Percentiles rank a stretch among this genome's conserved stretches.
These are phyloP conservation scores for Russula emetica DNA, from an alignment of 768 basidiomycete species.

Conservation along the genomic window DNA sequence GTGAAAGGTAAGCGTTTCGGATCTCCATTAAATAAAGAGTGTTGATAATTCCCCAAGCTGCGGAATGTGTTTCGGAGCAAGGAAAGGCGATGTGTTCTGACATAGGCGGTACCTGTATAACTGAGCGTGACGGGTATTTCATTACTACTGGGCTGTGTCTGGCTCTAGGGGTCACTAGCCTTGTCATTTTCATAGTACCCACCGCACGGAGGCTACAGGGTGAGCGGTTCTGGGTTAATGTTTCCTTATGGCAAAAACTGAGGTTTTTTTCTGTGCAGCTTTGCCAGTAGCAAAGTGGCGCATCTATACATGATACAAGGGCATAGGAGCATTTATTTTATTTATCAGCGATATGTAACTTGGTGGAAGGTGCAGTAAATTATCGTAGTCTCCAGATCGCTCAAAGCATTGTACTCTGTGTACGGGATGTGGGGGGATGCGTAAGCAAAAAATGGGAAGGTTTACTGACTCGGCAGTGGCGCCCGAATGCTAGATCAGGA, in stretches of 20 bases:
- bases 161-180: conserved; percentile 63
- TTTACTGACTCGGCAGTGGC: no score
- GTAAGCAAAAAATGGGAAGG: no score
- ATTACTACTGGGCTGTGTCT: conserved; percentile 77
- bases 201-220: conserved; percentile 84
- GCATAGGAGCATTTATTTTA: neutral
- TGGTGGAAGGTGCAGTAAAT: neutral
- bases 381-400: neutral
- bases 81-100: conserved; percentile 76
- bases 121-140: conserved; percentile 90
- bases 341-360: neutral
- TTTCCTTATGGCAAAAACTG: neutral
- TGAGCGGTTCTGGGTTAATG: conserved; percentile 37
- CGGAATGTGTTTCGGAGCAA: conserved; percentile 89
- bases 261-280: conserved; percentile 38
- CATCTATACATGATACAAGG: conserved; percentile 44
- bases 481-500: no score
- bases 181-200: conserved; percentile 76
- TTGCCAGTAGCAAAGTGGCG: conserved; percentile 71
- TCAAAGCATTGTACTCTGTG: neutral
- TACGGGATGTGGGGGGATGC: no score
- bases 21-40: neutral
- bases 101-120: conserved; percentile 75
- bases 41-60: conserved; percentile 42
- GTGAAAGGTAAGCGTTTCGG: conserved; percentile 46